A percentile compares a stretch with the other conserved stretches of the same genome.
These are phyloP conservation scores for Cladosporium velox DNA, from an alignment of 2,329 filamentous ascomycete genomes.

Conservation along the genomic window DNA sequence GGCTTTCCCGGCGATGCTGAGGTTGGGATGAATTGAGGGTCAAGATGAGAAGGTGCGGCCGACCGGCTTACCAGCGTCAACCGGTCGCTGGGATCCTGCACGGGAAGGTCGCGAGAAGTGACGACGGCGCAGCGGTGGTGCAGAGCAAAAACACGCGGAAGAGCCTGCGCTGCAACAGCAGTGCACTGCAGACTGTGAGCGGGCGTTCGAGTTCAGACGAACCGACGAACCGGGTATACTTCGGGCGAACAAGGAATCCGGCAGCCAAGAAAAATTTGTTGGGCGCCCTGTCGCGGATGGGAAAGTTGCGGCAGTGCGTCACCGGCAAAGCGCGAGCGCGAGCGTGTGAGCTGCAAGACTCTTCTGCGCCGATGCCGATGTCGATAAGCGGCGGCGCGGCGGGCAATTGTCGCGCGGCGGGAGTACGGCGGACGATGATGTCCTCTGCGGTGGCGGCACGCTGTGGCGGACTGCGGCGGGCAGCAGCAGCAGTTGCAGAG, in stretches of 20 bases:
- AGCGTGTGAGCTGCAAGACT: background rate
- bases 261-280: slow-evolving; percentile 16
- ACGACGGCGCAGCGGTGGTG: slow-evolving; percentile 10
- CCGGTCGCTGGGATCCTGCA: slow-evolving; percentile 13
- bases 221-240: background rate
- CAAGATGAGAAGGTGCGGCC: slow-evolving; percentile 8
- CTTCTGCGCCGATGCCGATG: slow-evolving; percentile 7
- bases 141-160: slow-evolving; percentile 5
- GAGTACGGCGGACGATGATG: background rate
- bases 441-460: background rate
- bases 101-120: slow-evolving; percentile 13
- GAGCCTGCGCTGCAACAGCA: slow-evolving; percentile 8
- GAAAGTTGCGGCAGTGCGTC: slow-evolving; percentile 15
- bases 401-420: background rate
- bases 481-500: background rate
- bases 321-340: background rate
- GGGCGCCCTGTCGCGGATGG: background rate
- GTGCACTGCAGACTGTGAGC: slow-evolving; percentile 1
- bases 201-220: background rate
- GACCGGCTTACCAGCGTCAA: slow-evolving; percentile 20
- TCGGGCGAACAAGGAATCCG: slow-evolving; percentile 6
- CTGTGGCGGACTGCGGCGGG: background rate
- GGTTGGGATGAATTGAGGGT: background rate
- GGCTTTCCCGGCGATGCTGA: slow-evolving; percentile 20
- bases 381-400: slow-evolving; percentile 2